phyloP scores from a whole-genome alignment of 2,329 filamentous ascomycete genomes.

The Elsinoe perseae region DNA sequence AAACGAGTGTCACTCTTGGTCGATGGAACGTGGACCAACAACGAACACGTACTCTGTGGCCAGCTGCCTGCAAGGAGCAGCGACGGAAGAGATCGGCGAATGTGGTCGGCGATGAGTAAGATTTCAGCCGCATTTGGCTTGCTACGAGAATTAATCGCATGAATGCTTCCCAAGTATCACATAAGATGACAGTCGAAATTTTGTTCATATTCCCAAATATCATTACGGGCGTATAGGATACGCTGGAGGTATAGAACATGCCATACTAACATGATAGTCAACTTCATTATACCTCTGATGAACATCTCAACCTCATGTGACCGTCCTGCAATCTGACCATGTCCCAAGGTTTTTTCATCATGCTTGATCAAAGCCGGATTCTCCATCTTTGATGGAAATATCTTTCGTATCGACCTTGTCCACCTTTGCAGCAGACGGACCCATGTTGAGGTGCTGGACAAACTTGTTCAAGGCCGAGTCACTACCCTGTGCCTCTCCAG shows the following conservation, averaged over 20 bases:
- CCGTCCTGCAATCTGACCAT: no score
- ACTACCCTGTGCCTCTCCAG: constrained; percentile 79
- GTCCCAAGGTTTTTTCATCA: neutral
- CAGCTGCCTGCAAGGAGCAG: neutral
- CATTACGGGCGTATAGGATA: no score
- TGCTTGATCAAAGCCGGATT: constrained; percentile 51
- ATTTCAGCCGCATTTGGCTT: constrained; percentile 3
- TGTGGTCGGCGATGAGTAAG: neutral
- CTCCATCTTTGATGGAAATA: constrained; percentile 57
- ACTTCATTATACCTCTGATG: no score
- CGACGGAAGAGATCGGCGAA: constrained; percentile 1
- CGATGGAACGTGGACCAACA: neutral
- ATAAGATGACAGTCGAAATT: constrained; percentile 5
- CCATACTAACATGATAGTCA: no score
- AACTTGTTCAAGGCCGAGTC: constrained; percentile 59
- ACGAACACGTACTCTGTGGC: neutral
- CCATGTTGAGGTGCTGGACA: constrained; percentile 65
- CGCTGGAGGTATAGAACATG: no score
- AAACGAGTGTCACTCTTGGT: neutral
- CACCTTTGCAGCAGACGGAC: constrained; percentile 65
- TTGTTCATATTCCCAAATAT: neutral
- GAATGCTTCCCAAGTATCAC: neutral
- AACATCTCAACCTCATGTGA: no score
- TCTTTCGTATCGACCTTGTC: constrained; percentile 64
- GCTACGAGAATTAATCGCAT: constrained; percentile 1